Base-by-base conservation (phyloP, 306 rosid genomes). In the Inga laurina region DNA sequence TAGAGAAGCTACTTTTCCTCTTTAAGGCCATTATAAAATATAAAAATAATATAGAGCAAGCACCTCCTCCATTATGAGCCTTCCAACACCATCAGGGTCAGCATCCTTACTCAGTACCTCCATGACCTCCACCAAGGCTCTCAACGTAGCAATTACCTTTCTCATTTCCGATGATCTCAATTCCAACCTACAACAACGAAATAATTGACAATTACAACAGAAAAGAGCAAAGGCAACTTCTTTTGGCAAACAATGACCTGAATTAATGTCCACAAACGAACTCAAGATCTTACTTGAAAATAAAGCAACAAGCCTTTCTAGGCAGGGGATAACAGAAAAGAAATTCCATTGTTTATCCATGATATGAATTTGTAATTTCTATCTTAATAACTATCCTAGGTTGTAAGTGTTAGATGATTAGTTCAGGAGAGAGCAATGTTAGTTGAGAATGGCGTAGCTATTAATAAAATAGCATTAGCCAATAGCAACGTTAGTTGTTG, bases 61-160 rank as follows among this genome's bases (percentile, higher is more conserved):
- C 85, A 93, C 99, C 99, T 96, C 99, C 85, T 91, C 99, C 82
- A 3, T 86, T 76, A 96, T 94, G 82, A 86, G 91, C 71, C 91
- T 88, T 74, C 98, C 98, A 84, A 96, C 94, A 74, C 97, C 94
- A 44, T 37, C 77, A 43, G 98, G 97, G 89, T 90, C 97, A 66
- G 97, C 99, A 85, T 88, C 94, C 81, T 88, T 82, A 84, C 91
- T 94, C 81, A 92, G 94, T 34, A 87, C 93, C 87, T 96, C 97
- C 97, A 96, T 90, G 83, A 93, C 99, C 91, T 93, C 98, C 86
- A 93, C 93, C 76, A 96, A 89, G 75, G 98, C 99, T 81, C 90
- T 92, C 77, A 91, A 74, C 68, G 89, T 96, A 57, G 98, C 96
- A 80, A 96, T 86, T 68, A 88, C 90, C 83, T 76, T 96, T 90